Base-by-base conservation (phyloP, 345 rosid genomes). In the Viola odorata region DNA sequence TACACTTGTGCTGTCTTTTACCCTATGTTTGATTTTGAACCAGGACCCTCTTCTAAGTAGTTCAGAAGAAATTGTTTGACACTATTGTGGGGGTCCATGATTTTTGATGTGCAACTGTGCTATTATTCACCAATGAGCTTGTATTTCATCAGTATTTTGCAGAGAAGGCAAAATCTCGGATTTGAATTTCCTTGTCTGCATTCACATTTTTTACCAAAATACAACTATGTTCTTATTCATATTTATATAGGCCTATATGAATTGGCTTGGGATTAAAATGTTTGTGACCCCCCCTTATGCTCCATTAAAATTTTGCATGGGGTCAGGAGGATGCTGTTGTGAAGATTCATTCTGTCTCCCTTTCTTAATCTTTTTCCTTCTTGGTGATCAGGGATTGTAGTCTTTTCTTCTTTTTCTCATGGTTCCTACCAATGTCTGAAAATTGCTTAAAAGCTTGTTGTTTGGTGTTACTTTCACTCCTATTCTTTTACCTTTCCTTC, bases 301-400 rank as follows among this genome's bases (percentile, higher is more conserved):
- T 37, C 36, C 41, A 48, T 57, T 62, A 45, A 63, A 58, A 44
- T 64, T 68, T 37, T 12, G 62, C 3, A 63, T 60, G 67, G 71
- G 70, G 50, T 40, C 75, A 50, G 58, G 7, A 45, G 41, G 11
- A 17, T 67, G 41, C 69, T 68, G 48, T 54, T 73, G 58, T 47
- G 45, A 58, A 68, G 73, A 73, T 73, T 73, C 69, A 62, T 67
- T 12, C 50, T 66, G 69, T 73, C 64, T 64, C 53, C 54, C 48
- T 5, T 10, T n/a, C 32, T 55, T 64, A n/a, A n/a, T n/a, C n/a
- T n/a, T n/a, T 39, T 64, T n/a, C 12, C 47, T 12, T 8, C 12
- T n/a, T 45, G 6, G 12, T 8, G 10, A 45, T n/a, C 3, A 8
- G 50, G 9, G 9, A 41, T 5, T 5, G 12, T 8, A 45, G 12